Evolutionary conservation across 345 rosid species (phyloP).

Genomic region (Aegle marmelos): DNA sequence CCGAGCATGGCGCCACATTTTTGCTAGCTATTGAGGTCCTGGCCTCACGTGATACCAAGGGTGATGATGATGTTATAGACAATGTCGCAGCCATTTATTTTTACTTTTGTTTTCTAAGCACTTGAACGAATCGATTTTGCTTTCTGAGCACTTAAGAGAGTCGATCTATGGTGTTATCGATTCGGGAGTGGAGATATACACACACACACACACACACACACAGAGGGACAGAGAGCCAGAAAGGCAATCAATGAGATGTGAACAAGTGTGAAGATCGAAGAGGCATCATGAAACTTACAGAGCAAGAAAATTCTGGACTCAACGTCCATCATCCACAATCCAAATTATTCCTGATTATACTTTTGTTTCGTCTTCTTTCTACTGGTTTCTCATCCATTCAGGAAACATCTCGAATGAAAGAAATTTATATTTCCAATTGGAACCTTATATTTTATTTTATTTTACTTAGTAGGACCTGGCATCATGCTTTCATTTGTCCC

Average conservation of each 20-base stretch:
- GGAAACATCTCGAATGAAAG: constrained; percentile 10
- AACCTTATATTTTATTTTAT: background rate
- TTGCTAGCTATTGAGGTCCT: background rate
- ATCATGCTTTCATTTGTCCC: background rate
- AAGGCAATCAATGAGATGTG: background rate
- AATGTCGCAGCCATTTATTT: constrained; percentile 38
- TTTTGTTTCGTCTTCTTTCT: background rate
- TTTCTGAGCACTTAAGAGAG: background rate
- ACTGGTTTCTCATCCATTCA: constrained; percentile 12
- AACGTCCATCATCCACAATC: constrained; percentile 1
- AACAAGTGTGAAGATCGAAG: constrained; percentile 19
- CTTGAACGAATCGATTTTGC: background rate
- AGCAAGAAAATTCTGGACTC: constrained; percentile 8
- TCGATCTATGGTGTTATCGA: background rate
- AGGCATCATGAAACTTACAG: constrained; percentile 22
- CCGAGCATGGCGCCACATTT: constrained; percentile 20
- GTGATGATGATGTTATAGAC: constrained; percentile 29
- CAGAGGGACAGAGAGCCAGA: background rate
- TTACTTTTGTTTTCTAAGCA: too few relatives aligned
- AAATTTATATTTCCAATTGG: background rate
- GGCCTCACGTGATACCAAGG: constrained; percentile 11
- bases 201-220: background rate
- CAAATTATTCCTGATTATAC: background rate
- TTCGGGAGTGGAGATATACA: background rate
- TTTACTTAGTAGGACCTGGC: background rate